phyloP scores from a whole-genome alignment of 2,329 filamentous ascomycete genomes.

The Pseudogymnoascus pannorum region DNA sequence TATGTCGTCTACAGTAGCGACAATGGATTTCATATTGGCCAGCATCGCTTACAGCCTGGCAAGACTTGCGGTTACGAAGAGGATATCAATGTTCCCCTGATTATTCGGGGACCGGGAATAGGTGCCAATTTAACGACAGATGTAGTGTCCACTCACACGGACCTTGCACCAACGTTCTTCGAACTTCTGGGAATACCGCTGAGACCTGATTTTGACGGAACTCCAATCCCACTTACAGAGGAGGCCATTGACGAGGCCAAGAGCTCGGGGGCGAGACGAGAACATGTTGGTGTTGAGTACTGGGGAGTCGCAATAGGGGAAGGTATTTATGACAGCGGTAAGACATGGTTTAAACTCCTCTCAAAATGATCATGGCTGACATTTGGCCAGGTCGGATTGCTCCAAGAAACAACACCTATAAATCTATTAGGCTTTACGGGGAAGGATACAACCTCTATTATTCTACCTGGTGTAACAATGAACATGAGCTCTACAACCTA shows the following conservation, averaged over 20 bases:
- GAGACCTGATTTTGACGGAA: slow-evolving; percentile 41
- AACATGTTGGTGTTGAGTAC: slow-evolving; percentile 43
- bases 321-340: slow-evolving; percentile 20
- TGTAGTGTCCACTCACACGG: slow-evolving; percentile 47
- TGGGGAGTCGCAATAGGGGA: slow-evolving; percentile 33
- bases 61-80: slow-evolving; percentile 45
- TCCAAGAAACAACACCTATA: slow-evolving; percentile 42
- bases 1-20: slow-evolving; percentile 55
- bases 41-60: slow-evolving; percentile 43
- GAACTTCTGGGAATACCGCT: slow-evolving; percentile 30
- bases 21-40: slow-evolving; percentile 46
- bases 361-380: neutral
- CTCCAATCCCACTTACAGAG: slow-evolving; percentile 33
- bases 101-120: slow-evolving; percentile 52
- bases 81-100: slow-evolving; percentile 45
- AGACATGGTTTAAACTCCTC: neutral
- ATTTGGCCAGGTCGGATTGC: slow-evolving; percentile 9
- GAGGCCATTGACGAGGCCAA: slow-evolving; percentile 17
- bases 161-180: slow-evolving; percentile 43
- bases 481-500: slow-evolving; percentile 59
- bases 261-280: slow-evolving; percentile 26
- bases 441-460: slow-evolving; percentile 55
- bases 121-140: slow-evolving; percentile 32
- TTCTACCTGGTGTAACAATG: slow-evolving; percentile 61
- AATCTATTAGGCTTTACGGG: slow-evolving; percentile 37